phyloP scores from a whole-genome alignment of 345 rosid species.

The Rubroshorea leprosula region DNA sequence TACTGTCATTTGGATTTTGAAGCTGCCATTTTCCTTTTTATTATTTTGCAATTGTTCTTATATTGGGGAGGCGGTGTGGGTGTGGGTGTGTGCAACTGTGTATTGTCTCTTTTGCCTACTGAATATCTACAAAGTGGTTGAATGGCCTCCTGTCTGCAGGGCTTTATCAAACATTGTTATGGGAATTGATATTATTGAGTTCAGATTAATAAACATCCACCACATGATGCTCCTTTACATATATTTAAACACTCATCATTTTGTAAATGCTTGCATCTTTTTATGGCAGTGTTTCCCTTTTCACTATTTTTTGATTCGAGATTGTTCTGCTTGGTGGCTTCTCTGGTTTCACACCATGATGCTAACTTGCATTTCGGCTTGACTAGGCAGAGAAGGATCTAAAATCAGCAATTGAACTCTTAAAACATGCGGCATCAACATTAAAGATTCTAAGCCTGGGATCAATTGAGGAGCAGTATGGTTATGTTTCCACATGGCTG shows the following conservation, averaged over 20 bases:
- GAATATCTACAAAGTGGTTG: too few relatives aligned
- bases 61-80: too few relatives aligned
- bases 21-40: too few relatives aligned
- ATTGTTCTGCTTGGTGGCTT: neutral
- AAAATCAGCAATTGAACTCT: conserved; percentile 48
- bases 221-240: neutral
- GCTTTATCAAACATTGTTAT: neutral
- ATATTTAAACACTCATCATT: neutral
- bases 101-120: too few relatives aligned
- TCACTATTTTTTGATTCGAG: neutral
- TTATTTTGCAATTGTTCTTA: too few relatives aligned
- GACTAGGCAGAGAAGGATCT: conserved; percentile 62
- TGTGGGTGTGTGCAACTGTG: too few relatives aligned
- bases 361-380: conserved; percentile 17
- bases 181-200: neutral
- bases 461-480: conserved; percentile 46
- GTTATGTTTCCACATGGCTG: conserved; percentile 60
- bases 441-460: conserved; percentile 54
- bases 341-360: conserved; percentile 11
- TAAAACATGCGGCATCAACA: conserved; percentile 38
- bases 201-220: neutral
- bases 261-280: neutral
- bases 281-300: neutral
- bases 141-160: too few relatives aligned
- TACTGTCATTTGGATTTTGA: too few relatives aligned